phyloP scores from a whole-genome alignment of 78 protist species.

The Guillardia theta region DNA sequence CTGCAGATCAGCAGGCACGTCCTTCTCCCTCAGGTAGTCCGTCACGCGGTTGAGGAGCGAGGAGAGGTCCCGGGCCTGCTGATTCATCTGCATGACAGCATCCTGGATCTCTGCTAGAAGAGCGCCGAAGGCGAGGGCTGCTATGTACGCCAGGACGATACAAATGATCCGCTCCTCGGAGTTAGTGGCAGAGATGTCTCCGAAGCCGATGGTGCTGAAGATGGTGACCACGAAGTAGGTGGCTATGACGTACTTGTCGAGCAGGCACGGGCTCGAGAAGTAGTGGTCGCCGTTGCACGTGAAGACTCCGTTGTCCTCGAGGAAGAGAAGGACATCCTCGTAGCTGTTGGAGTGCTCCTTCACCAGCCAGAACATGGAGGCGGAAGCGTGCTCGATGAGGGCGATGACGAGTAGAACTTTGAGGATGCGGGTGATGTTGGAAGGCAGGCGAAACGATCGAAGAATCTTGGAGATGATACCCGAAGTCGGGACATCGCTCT shows the following conservation, averaged over 20 bases:
- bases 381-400: background rate
- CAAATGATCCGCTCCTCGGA: background rate
- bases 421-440: background rate
- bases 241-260: background rate
- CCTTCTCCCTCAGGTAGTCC: background rate
- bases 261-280: background rate
- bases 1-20: background rate
- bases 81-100: background rate
- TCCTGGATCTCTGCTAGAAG: background rate
- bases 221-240: background rate
- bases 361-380: background rate
- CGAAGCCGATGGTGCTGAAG: conserved; percentile 20
- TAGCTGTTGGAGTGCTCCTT: background rate
- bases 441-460: background rate
- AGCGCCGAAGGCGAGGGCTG: background rate
- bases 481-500: no score
- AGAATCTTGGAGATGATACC: no score
- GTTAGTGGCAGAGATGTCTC: conserved; percentile 29
- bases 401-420: background rate
- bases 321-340: background rate
- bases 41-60: background rate
- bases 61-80: background rate
- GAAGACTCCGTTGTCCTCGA: background rate
- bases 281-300: no score
- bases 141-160: background rate